phyloP scores from a whole-genome alignment of 345 rosid species.

The Aquilaria yunnanensis region DNA sequence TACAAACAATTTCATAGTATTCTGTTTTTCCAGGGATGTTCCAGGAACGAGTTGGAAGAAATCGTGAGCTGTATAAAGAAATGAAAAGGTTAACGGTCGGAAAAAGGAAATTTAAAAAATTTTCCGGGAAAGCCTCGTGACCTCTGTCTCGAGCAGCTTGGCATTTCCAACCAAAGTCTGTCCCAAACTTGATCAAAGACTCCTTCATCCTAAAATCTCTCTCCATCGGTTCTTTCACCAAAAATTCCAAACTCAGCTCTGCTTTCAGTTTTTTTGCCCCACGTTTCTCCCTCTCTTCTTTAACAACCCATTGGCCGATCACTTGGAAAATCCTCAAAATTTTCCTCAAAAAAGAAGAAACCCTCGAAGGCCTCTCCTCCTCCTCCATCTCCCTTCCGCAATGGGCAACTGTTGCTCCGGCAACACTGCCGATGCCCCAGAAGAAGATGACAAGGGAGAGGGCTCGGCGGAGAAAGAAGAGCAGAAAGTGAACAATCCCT shows the following conservation, averaged over 20 bases:
- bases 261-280: conserved; percentile 2
- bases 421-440: conserved; percentile 25
- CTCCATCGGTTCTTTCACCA: conserved; percentile 16
- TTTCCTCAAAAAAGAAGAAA: conserved; percentile 14
- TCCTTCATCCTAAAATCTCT: conserved; percentile 24
- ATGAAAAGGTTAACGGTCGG: no score
- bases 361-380: conserved; percentile 6
- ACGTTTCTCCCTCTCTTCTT: conserved; percentile 13
- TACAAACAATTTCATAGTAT: no score
- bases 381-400: conserved; percentile 23
- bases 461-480: background rate
- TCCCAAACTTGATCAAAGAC: conserved; percentile 1
- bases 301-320: conserved; percentile 6
- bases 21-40: no score
- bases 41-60: no score
- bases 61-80: no score
- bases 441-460: conserved; percentile 21
- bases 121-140: conserved; percentile 23
- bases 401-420: conserved; percentile 85
- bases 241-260: conserved; percentile 15
- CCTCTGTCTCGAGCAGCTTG: conserved; percentile 10
- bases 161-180: background rate
- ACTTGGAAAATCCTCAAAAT: conserved; percentile 1
- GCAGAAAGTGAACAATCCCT: background rate
- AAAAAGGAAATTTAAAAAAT: conserved; percentile 4